Evolutionary conservation across 306 rosid genomes (phyloP).

Genomic region (Vachellia pachyceras): DNA sequence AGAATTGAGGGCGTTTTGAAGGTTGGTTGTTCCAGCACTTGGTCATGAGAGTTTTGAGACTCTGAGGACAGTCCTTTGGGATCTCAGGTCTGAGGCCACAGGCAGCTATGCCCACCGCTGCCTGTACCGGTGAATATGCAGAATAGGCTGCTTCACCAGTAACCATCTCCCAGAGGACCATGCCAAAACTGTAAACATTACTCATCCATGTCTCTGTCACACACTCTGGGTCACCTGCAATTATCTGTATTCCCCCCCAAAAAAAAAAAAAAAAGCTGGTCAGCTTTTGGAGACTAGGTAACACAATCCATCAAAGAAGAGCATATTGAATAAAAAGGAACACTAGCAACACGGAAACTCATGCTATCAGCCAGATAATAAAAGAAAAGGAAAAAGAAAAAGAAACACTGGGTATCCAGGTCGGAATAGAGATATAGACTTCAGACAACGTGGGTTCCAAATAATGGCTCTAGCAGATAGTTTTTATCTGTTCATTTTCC

Average conservation of each 20-base stretch:
- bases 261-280: constrained; percentile 23
- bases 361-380: constrained; percentile 1
- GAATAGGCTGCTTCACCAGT: constrained; percentile 91
- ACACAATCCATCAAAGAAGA: background rate
- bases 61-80: constrained; percentile 89
- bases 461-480: constrained; percentile 10
- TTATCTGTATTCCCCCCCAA: constrained; percentile 68
- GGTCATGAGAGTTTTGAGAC: constrained; percentile 73
- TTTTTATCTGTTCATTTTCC: constrained; percentile 31
- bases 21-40: constrained; percentile 96
- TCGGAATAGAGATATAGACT: background rate
- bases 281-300: constrained; percentile 19
- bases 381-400: too few species aligned
- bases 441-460: background rate
- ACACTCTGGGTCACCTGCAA: constrained; percentile 95
- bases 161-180: constrained; percentile 97
- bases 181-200: constrained; percentile 91
- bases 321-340: background rate
- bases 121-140: constrained; percentile 91
- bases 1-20: constrained; percentile 86
- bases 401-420: background rate
- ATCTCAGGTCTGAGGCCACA: constrained; percentile 98
- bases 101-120: constrained; percentile 97
- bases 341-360: background rate
- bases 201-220: constrained; percentile 94